These are phyloP conservation scores for Martensiomyces pterosporus DNA, from an alignment of 192 early-diverging fungal genomes.

Conservation along the genomic window DNA sequence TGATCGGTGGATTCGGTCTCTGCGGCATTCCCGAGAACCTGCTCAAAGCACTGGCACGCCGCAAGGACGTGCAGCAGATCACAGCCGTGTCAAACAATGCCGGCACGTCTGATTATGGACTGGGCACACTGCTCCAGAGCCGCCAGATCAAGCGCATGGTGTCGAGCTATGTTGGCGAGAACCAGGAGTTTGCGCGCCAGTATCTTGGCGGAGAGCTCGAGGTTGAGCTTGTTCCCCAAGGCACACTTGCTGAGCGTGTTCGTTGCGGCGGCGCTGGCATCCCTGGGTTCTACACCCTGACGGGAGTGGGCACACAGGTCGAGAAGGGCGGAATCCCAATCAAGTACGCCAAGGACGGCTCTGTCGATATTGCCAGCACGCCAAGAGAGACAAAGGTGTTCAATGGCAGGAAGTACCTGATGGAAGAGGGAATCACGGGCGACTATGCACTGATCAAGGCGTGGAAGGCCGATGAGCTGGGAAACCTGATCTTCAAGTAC, in stretches of 20 bases:
- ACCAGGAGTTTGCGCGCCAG: constrained; percentile 77
- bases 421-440: constrained; percentile 73
- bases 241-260: constrained; percentile 72
- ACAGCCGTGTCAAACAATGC: constrained; percentile 78
- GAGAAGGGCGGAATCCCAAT: constrained; percentile 71
- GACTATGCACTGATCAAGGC: constrained; percentile 77
- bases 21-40: constrained; percentile 81
- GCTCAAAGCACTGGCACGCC: constrained; percentile 61
- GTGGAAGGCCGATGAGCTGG: constrained; percentile 79
- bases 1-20: constrained; percentile 70
- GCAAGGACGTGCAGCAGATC: constrained; percentile 58
- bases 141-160: constrained; percentile 80
- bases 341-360: constrained; percentile 56
- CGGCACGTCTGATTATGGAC: constrained; percentile 67
- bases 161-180: constrained; percentile 73
- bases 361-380: constrained; percentile 52
- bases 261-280: constrained; percentile 74
- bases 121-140: constrained; percentile 61
- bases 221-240: constrained; percentile 73
- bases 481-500: constrained; percentile 69
- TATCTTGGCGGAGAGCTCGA: constrained; percentile 78
- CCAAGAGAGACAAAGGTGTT: constrained; percentile 67
- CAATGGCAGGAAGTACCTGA: constrained; percentile 63
- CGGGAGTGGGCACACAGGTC: constrained; percentile 66
- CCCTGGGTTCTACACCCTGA: constrained; percentile 68